Conservation (phyloP, 2,329 filamentous ascomycete species). For the Exophiala phaeomuriformis region DNA sequence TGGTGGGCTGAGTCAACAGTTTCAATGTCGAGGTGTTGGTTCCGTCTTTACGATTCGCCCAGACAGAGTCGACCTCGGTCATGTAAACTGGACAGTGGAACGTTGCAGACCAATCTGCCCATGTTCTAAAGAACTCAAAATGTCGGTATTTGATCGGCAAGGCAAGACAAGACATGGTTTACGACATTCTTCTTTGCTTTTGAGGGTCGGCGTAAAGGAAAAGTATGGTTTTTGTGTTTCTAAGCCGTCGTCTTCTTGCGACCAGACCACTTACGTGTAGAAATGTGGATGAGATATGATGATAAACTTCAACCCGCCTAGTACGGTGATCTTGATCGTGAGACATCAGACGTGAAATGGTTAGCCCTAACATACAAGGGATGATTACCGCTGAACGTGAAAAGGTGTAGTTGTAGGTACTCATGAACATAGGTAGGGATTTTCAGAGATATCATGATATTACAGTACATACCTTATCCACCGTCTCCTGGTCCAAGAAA, state of each 20-base stretch:
- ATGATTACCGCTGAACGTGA: too few relatives aligned
- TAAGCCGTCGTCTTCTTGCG: too few relatives aligned
- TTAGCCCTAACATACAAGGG: not conserved
- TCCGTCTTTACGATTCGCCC: slow-evolving; percentile 49
- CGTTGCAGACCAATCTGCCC: slow-evolving; percentile 62
- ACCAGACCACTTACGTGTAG: slow-evolving; percentile 47
- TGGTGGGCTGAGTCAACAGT: slow-evolving; percentile 22
- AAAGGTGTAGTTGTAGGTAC: too few relatives aligned
- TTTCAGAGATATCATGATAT: too few relatives aligned
- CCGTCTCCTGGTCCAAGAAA: slow-evolving; percentile 58
- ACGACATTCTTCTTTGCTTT: too few relatives aligned
- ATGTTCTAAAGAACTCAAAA: slow-evolving; percentile 39
- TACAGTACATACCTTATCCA: slow-evolving; percentile 33
- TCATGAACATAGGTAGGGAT: too few relatives aligned
- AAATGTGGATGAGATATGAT: slow-evolving; percentile 77
- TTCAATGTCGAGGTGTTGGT: slow-evolving; percentile 34
- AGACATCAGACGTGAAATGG: slow-evolving; percentile 1
- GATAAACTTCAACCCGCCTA: slow-evolving; percentile 64
- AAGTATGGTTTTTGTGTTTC: not conserved
- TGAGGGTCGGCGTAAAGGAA: not conserved
- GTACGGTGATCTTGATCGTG: slow-evolving; percentile 41
- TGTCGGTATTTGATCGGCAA: not conserved
- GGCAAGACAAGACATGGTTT: not conserved
- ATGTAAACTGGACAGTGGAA: slow-evolving; percentile 67
- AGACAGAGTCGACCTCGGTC: slow-evolving; percentile 56